Evolutionary conservation across 208 protist genomes (phyloP).

Genomic region (Acanthamoeba healyi): DNA sequence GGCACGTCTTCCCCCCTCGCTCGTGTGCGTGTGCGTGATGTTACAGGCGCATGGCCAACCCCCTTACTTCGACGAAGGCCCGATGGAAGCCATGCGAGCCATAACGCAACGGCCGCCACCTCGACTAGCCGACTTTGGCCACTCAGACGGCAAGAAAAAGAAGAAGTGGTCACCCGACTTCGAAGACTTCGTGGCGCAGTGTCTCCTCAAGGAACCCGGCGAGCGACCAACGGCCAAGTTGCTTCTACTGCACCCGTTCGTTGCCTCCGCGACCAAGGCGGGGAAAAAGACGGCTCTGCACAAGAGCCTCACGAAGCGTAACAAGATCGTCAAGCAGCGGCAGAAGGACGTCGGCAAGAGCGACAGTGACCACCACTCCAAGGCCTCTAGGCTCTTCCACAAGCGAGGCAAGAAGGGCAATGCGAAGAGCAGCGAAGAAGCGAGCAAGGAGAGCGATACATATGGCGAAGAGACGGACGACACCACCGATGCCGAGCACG

Average conservation of each 20-base stretch:
- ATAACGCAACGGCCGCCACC: slow-evolving; percentile 52
- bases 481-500: background rate
- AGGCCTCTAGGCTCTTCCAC: background rate
- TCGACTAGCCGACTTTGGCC: background rate
- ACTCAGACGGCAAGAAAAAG: background rate
- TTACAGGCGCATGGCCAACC: slow-evolving; percentile 3
- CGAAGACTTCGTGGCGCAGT: slow-evolving; percentile 73
- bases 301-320: slow-evolving; percentile 56
- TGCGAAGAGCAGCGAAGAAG: background rate
- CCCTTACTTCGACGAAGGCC: slow-evolving; percentile 57
- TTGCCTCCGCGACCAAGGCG: background rate
- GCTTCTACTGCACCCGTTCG: slow-evolving; percentile 63
- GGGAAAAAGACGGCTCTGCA: slow-evolving; percentile 10
- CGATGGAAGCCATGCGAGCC: slow-evolving; percentile 51
- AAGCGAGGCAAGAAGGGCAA: slow-evolving; percentile 17
- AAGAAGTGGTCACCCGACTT: slow-evolving; percentile 73
- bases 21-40: background rate
- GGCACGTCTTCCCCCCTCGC: too few species aligned
- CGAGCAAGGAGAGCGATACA: background rate
- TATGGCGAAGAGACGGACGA: background rate
- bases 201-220: slow-evolving; percentile 69
- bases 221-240: slow-evolving; percentile 30
- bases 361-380: background rate
- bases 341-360: slow-evolving; percentile 18
- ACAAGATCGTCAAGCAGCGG: slow-evolving; percentile 19